Percentiles rank a stretch among this genome's conserved stretches.
Evolutionary conservation across 1,139 yeast species (phyloP).

Genomic region (Kodamaea plutei): DNA sequence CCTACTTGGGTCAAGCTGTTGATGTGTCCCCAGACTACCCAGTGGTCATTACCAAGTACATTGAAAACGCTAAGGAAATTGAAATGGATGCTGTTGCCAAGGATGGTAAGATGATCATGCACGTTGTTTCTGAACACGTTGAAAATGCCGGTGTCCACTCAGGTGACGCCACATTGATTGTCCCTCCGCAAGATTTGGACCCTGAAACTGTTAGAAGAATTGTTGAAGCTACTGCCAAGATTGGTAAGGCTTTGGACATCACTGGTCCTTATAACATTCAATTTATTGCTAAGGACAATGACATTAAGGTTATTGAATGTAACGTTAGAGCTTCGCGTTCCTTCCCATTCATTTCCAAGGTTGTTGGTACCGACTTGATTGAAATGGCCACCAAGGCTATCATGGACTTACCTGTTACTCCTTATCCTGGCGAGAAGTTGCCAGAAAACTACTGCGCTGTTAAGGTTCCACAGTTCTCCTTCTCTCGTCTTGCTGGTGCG

Average conservation of each 20-base stretch:
- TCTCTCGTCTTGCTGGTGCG: slow-evolving; percentile 97
- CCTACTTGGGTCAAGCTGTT: slow-evolving; percentile 88
- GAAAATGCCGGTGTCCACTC: slow-evolving; percentile 99
- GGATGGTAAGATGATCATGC: slow-evolving; percentile 93
- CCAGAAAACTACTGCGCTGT: slow-evolving; percentile 96
- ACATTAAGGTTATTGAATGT: slow-evolving; percentile 96
- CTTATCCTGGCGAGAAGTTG: slow-evolving; percentile 84
- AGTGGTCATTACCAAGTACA: slow-evolving; percentile 94
- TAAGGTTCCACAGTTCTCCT: slow-evolving; percentile 97
- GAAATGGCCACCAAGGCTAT: slow-evolving; percentile 98
- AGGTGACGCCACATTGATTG: slow-evolving; percentile 97
- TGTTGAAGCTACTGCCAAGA: slow-evolving; percentile 93
- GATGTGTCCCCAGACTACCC: slow-evolving; percentile 98
- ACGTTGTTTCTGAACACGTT: slow-evolving; percentile 97
- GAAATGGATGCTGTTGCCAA: slow-evolving; percentile 99
- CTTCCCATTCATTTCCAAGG: slow-evolving; percentile 98
- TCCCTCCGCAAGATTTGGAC: slow-evolving; percentile 94
- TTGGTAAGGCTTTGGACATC: slow-evolving; percentile 91
- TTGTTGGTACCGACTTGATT: slow-evolving; percentile 92
- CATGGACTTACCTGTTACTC: slow-evolving; percentile 79
- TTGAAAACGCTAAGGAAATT: slow-evolving; percentile 96
- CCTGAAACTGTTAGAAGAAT: slow-evolving; percentile 89
- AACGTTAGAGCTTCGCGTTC: slow-evolving; percentile 98
- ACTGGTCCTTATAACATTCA: slow-evolving; percentile 99
- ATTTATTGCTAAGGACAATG: slow-evolving; percentile 87